Evolutionary conservation across 2,329 filamentous ascomycete genomes (phyloP), one percentile per base, ranked within the genome.

Genomic region (Zasmidium angulare): DNA sequence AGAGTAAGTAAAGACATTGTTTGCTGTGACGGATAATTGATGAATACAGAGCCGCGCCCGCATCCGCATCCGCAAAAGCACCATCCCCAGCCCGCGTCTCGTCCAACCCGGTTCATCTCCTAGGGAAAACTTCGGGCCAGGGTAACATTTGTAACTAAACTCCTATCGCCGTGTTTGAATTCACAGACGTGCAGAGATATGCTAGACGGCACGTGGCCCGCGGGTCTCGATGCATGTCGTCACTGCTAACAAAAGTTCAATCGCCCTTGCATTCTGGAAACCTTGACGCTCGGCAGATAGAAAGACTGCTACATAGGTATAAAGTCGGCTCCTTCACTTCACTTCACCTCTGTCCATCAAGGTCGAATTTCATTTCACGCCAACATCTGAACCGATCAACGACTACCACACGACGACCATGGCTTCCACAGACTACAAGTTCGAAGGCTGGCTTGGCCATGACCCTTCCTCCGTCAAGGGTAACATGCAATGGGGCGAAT

Each of bases 361-460:
- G 36, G 36, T 43, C 14, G 36, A 43, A 14, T 17, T 17, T 17
- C 4, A 43, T 43, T 4, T 17, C 36, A 17, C 26, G n/a, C 36
- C n/a, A 46, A 21, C 24, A 17, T 1, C 36, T 7, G 21, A 40
- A 2, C 36, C 3, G 23, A 19, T n/a, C 17, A 10, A 46, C 19
- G 12, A 54, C 51, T n/a, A 20, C 20, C 14, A 10, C 19, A 54
- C n/a, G 12, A 20, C 22, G 22, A 24, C 21, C 7, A 26, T 24
- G 49, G 17, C 49, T 6, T 29, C 49, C 23, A 43, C 52, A 2
- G 73, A 79, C 63, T 80, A 81, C 71, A 80, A 79, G 56, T 85
- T 85, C 68, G 76, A 83, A 69, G 83, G 83, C 67, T 85, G 82
- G 82, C 74, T 84, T 62, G 83, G 79, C 68, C 76, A 80, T 50